A percentile compares a stretch with the other conserved stretches of the same genome.
Evolutionary conservation across 306 rosid genomes (phyloP).

Genomic region (Dryas drummondii): DNA sequence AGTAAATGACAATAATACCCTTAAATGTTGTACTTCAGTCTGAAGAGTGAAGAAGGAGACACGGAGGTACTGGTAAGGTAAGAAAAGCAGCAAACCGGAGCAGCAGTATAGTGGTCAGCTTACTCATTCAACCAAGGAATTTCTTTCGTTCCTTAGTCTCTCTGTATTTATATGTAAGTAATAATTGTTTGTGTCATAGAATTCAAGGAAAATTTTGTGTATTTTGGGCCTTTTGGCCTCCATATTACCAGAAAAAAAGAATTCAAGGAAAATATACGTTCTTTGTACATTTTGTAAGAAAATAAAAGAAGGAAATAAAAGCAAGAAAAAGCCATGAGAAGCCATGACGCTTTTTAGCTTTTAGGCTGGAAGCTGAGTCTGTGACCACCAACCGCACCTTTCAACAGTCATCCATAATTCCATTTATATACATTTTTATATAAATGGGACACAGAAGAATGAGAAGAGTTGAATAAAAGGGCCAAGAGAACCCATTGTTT

Average conservation of each 20-base stretch:
- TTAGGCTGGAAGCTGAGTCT: constrained; percentile 50
- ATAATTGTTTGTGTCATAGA: background rate
- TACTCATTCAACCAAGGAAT: background rate
- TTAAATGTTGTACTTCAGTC: background rate
- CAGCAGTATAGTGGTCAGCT: background rate
- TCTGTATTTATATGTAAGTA: background rate
- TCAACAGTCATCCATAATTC: constrained; percentile 14
- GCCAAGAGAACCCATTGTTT: constrained; percentile 18
- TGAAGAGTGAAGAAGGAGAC: background rate
- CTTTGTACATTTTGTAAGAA: constrained; percentile 1
- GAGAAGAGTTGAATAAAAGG: constrained; percentile 12
- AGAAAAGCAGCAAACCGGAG: background rate
- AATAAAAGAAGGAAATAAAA: constrained; percentile 20
- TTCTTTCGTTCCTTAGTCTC: background rate
- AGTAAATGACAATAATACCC: constrained; percentile 6
- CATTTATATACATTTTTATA: background rate
- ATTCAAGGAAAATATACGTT: background rate
- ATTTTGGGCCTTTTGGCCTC: too few relatives aligned
- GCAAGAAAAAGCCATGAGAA: constrained; percentile 25
- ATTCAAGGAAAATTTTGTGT: background rate
- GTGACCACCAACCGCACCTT: constrained; percentile 24
- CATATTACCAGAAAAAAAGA: background rate
- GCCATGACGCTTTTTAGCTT: constrained; percentile 55
- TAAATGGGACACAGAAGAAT: background rate
- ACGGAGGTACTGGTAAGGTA: background rate